phyloP scores from a whole-genome alignment of 768 basidiomycete genomes.

The Russula sp. region DNA sequence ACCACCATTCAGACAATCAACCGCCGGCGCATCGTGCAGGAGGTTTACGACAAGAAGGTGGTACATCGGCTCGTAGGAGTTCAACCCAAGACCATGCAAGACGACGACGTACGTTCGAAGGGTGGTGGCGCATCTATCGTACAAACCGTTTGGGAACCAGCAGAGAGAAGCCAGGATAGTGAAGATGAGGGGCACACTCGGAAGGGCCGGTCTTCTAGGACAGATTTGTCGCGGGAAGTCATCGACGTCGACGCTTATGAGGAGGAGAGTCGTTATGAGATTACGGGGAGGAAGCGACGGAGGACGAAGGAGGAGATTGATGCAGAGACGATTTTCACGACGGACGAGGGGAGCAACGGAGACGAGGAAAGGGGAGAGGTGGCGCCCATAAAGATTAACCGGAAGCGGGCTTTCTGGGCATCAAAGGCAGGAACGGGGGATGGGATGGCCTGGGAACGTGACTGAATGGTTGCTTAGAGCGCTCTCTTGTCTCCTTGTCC shows the following conservation, averaged over 20 bases:
- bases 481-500: slow-evolving; percentile 3
- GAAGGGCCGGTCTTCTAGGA: slow-evolving; percentile 14
- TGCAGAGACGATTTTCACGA: slow-evolving; percentile 50
- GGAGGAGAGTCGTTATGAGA: slow-evolving; percentile 49
- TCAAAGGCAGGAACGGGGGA: slow-evolving; percentile 43
- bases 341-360: slow-evolving; percentile 44
- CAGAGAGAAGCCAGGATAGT: slow-evolving; percentile 38
- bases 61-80: slow-evolving; percentile 61
- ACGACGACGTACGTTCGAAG: slow-evolving; percentile 23
- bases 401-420: slow-evolving; percentile 55
- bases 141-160: slow-evolving; percentile 42
- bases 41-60: slow-evolving; percentile 57
- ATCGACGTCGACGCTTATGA: slow-evolving; percentile 39
- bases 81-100: slow-evolving; percentile 26
- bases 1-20: slow-evolving; percentile 57
- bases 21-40: slow-evolving; percentile 64
- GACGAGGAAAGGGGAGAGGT: slow-evolving; percentile 30
- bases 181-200: slow-evolving; percentile 31
- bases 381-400: slow-evolving; percentile 36
- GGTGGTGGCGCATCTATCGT: slow-evolving; percentile 33
- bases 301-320: slow-evolving; percentile 40
- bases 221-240: slow-evolving; percentile 10
- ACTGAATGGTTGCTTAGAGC: slow-evolving; percentile 5
- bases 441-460: slow-evolving; percentile 1
- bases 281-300: slow-evolving; percentile 48